Base-by-base conservation (phyloP, 2,329 filamentous ascomycete species). In the Colletotrichum melonis region DNA sequence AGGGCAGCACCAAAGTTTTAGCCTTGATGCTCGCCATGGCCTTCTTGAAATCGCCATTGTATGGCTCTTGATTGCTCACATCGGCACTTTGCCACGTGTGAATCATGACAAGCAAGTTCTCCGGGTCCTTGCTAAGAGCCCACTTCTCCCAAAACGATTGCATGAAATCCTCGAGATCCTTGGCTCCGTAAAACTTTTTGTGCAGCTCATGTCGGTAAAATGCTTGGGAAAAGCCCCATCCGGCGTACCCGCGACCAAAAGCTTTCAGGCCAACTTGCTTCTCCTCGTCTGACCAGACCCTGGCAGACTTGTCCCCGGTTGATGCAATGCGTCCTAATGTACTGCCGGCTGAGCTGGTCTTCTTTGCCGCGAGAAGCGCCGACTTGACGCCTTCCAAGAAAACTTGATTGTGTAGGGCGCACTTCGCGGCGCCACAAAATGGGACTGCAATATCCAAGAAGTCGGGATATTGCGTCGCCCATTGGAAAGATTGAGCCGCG, bases 11-110 rank as follows among this genome's bases (percentile, higher is more conserved):
- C 55, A 96, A 82, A 0, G 89, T 91, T 77, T 91, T 94, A 1
- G 93, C 92, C 79, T 92, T 93, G 81, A 96, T 95, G 3, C 85
- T 87, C 59, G 86, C 85, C 89, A 96, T 87, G 0, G 92, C 91
- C 66, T 88, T 87, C 72, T 88, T 87, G 75, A 95, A 92, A 74
- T 93, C 83, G 1, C 89, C 91, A 72, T 92, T 88, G 75, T 93
- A 95, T 3, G 90, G 91, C 67, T 91, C 86, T 78, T 95, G 92
- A 5, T 88, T 82, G 4, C 92, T 93, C 63, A 90, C 88, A 77
- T 96, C 93, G 1, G 88, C 93, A 5, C 89, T 87, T 80, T 96
- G 93, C 94, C 94, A 97, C 0, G 93, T 95, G 42, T 92, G 88
- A 4, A 95, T 84, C 93, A 95, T 95, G 1, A 88, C 88, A 0